Percentiles rank a stretch among this genome's conserved stretches.
phyloP scores from a whole-genome alignment of 169 alveolate genomes.

The Plasmodium vinckei region DNA sequence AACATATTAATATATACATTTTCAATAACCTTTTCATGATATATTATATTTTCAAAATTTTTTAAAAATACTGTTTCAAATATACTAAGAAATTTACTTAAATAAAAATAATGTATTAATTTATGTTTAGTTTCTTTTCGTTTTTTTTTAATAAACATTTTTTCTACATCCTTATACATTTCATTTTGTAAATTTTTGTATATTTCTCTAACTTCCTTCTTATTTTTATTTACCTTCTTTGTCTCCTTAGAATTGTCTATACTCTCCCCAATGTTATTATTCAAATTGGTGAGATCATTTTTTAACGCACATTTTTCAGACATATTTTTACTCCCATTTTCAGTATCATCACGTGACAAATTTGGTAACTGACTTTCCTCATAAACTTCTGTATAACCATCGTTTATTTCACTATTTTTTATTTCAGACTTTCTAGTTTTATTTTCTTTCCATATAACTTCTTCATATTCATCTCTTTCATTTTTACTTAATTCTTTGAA shows the following conservation, averaged over 20 bases:
- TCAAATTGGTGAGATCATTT: neutral
- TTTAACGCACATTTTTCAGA: too few relatives aligned
- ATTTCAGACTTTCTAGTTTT: too few relatives aligned
- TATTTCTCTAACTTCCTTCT: constrained; percentile 38
- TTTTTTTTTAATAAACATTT: constrained; percentile 48
- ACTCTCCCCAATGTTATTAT: neutral
- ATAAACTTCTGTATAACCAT: too few relatives aligned
- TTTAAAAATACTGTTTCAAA: constrained; percentile 69
- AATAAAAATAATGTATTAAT: constrained; percentile 68
- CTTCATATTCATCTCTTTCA: too few relatives aligned
- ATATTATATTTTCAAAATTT: constrained; percentile 56
- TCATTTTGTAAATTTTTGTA: constrained; percentile 41
- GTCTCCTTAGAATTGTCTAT: neutral
- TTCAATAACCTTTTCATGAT: constrained; percentile 58
- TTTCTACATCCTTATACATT: constrained; percentile 67
- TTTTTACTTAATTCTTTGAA: too few relatives aligned
- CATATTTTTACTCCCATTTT: too few relatives aligned
- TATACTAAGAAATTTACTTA: constrained; percentile 61
- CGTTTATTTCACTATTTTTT: too few relatives aligned
- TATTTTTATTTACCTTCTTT: neutral
- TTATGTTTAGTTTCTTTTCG: constrained; percentile 28
- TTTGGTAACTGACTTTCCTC: too few relatives aligned
- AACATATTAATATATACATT: constrained; percentile 71
- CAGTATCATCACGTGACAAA: too few relatives aligned
- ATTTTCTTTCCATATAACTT: too few relatives aligned